A percentile compares a stretch with the other conserved stretches of the same genome.
These are phyloP conservation scores for Trypanosoma mega DNA, from an alignment of 208 protist genomes.

Conservation along the genomic window DNA sequence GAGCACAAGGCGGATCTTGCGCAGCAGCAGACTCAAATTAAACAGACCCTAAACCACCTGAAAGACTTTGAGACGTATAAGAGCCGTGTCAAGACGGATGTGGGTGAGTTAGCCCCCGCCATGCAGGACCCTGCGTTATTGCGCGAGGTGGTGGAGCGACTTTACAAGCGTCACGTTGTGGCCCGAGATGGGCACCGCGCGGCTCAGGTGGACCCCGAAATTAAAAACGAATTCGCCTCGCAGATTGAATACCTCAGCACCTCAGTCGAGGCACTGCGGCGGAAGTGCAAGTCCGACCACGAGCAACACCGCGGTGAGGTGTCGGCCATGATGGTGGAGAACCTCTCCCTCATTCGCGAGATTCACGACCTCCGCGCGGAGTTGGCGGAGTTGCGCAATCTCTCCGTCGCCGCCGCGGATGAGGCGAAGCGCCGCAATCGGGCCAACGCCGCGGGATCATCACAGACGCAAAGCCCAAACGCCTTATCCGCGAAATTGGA, in stretches of 20 bases:
- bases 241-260: conserved; percentile 93
- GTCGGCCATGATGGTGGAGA: conserved; percentile 94
- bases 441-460: background rate
- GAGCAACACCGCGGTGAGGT: conserved; percentile 90
- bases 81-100: conserved; percentile 77
- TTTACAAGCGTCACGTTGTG: conserved; percentile 89
- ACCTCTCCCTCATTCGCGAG: conserved; percentile 93
- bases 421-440: conserved; percentile 28
- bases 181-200: conserved; percentile 63
- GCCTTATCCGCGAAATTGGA: too few species aligned
- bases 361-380: conserved; percentile 94
- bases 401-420: conserved; percentile 54
- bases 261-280: conserved; percentile 91
- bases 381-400: conserved; percentile 71
- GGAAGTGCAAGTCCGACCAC: conserved; percentile 89
- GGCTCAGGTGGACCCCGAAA: conserved; percentile 61
- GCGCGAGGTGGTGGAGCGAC: conserved; percentile 68
- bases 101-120: conserved; percentile 76
- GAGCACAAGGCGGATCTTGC: conserved; percentile 89
- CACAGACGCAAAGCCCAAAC: conserved; percentile 8
- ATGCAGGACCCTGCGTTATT: conserved; percentile 91
- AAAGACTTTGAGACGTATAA: conserved; percentile 90
- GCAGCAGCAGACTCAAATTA: conserved; percentile 82
- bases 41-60: conserved; percentile 68
- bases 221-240: conserved; percentile 87